A percentile compares a stretch with the other conserved stretches of the same genome.
These are phyloP conservation scores for Lichtheimia corymbifera DNA, from an alignment of 371 early-diverging fungal species.

Conservation along the genomic window DNA sequence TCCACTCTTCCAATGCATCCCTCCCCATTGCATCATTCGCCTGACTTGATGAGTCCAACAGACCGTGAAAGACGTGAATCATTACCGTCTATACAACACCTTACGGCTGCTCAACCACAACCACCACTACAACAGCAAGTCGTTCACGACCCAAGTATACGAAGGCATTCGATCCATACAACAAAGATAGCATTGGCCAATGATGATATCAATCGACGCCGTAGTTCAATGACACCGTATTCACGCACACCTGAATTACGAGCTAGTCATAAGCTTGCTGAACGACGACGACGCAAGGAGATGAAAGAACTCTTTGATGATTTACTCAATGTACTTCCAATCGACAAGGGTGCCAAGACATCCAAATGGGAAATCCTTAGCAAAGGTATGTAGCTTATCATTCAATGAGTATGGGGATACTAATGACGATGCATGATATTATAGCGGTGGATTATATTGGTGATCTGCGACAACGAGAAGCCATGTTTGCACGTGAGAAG, in stretches of 20 bases:
- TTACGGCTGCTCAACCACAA: constrained; percentile 15
- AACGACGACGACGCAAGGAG: constrained; percentile 75
- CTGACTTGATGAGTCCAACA: background rate
- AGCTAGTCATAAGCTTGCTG: constrained; percentile 76
- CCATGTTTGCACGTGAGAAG: constrained; percentile 23
- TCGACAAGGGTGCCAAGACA: constrained; percentile 66
- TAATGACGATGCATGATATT: background rate
- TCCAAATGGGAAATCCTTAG: constrained; percentile 81
- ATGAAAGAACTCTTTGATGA: constrained; percentile 86
- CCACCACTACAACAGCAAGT: constrained; percentile 1
- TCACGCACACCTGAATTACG: constrained; percentile 62
- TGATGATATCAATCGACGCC: background rate
- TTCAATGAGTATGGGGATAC: too few species aligned
- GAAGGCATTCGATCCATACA: constrained; percentile 18
- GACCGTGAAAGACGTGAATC: constrained; percentile 33
- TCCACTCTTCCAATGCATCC: background rate
- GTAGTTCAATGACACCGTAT: constrained; percentile 25
- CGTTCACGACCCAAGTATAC: background rate
- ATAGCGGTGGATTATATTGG: constrained; percentile 10
- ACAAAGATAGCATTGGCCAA: background rate
- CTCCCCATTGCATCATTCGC: background rate
- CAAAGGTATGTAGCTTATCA: constrained; percentile 10
- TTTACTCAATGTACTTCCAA: constrained; percentile 66
- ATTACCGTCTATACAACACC: constrained; percentile 36
- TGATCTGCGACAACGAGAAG: constrained; percentile 10